phyloP scores from a whole-genome alignment of 139 green algal species.

The Chlamydomonas sp. region DNA sequence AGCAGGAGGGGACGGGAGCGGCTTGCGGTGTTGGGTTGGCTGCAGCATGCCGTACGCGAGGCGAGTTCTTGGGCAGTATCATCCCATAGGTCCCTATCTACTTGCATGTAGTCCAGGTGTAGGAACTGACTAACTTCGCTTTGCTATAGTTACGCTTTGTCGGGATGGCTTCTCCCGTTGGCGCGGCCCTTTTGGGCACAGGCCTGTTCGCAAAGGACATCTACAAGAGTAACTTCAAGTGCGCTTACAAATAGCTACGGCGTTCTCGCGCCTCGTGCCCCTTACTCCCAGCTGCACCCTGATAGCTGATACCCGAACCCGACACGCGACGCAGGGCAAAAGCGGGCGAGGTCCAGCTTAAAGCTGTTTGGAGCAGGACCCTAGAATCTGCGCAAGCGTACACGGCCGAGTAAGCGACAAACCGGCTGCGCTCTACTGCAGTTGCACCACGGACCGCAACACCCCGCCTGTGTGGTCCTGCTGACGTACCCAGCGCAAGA shows the following conservation, averaged over 20 bases:
- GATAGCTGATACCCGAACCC: neutral
- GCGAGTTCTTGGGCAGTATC: no score
- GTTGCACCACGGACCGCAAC: neutral
- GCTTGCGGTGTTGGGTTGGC: no score
- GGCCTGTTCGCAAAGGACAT: constrained; percentile 40
- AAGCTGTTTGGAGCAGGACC: constrained; percentile 2
- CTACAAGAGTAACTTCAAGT: constrained; percentile 19
- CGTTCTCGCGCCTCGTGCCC: no score
- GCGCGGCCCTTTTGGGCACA: constrained; percentile 19
- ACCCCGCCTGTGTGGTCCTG: neutral
- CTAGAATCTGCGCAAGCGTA: constrained; percentile 10
- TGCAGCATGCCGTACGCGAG: no score
- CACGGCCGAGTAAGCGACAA: constrained; percentile 3
- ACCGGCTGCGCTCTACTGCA: neutral
- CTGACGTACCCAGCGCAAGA: neutral
- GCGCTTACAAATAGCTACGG: neutral
- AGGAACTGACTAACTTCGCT: neutral
- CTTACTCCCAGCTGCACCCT: no score
- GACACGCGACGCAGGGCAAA: neutral
- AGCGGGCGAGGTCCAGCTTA: neutral
- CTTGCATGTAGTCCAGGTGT: no score
- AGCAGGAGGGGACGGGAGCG: no score
- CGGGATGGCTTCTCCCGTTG: neutral
- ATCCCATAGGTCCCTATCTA: no score
- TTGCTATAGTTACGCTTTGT: neutral